Base-by-base conservation (phyloP, 208 protist species). In the Porcisia hertigi region DNA sequence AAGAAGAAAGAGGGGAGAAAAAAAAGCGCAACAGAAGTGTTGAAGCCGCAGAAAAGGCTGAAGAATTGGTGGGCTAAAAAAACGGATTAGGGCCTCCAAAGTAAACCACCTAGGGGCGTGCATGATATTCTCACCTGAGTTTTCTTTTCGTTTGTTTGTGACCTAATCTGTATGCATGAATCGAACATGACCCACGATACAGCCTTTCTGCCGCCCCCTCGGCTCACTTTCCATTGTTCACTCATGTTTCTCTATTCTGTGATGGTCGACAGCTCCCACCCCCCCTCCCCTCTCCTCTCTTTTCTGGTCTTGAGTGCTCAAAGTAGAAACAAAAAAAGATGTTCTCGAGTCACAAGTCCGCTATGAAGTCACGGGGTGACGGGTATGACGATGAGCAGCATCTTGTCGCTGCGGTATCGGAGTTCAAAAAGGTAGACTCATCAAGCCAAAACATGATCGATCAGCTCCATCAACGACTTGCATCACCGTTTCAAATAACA, bases 401-500 rank as follows among this genome's bases (percentile, higher is more conserved):
- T 71, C 81, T 96, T 30, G 84, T 91, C 20, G 90, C 90, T 14
- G 80, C 86, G 0, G 83, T 90, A 8, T 76, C 81, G 0, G 87
- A 93, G 74, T 92, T 89, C 55, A 87, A 89, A 52, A 93, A 92
- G 55, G 60, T 92, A 12, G 87, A 94, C 34, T 67, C 78, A 6
- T 70, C 69, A n/a, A 93, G 86, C 54, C 88, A 93, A 77, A 75
- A 45, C 18, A 81, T 83, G 70, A 73, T 92, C 25, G 85, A 93
- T 70, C 82, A 80, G 16, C 89, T 96, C 74, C 86, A 88, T 60
- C 62, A 77, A 66, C 73, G 87, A 8, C 75, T 94, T 36, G 77
- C 82, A n/a, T 96, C 92, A 7, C 87, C 90, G 7, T 94, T 96
- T 71, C 88, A 90, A 60, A 80, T 94, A 30, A 75, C 88, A 16